phyloP scores from a whole-genome alignment of 176 grass and related monocot species.

The Echinochloa phyllopogon region DNA sequence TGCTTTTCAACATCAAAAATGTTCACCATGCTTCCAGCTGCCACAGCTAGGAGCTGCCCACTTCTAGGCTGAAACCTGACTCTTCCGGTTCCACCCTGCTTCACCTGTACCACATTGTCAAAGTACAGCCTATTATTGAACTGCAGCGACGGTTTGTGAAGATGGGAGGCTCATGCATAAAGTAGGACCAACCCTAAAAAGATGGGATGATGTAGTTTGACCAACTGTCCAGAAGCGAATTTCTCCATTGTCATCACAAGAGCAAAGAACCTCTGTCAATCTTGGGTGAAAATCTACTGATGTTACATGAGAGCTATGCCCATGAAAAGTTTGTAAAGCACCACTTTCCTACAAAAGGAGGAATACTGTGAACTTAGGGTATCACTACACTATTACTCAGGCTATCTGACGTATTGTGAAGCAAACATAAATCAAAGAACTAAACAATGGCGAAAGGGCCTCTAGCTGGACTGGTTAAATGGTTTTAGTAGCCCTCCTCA shows the following conservation, averaged over 20 bases:
- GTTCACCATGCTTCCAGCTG: conserved; percentile 69
- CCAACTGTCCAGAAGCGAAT: conserved; percentile 71
- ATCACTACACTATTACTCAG: conserved; percentile 11
- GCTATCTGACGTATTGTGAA: not conserved
- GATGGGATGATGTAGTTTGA: conserved; percentile 42
- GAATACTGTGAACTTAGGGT: conserved; percentile 15
- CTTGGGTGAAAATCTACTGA: conserved; percentile 84
- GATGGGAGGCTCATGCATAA: not conserved
- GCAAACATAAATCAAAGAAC: not conserved
- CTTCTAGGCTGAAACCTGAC: conserved; percentile 86
- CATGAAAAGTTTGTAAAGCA: conserved; percentile 57
- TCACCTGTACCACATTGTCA: conserved; percentile 41
- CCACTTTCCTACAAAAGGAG: conserved; percentile 52
- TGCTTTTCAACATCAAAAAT: conserved; percentile 80
- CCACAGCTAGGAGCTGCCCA: conserved; percentile 83
- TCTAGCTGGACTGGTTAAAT: too few relatives aligned
- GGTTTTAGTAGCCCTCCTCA: too few relatives aligned
- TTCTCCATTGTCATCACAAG: conserved; percentile 73
- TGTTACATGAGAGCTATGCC: conserved; percentile 70
- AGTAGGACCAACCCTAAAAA: conserved; percentile 58
- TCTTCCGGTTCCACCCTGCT: conserved; percentile 70
- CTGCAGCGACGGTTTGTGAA: not conserved
- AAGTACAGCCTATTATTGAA: conserved; percentile 22
- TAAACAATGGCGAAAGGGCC: not conserved
- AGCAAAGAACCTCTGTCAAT: conserved; percentile 59